Percentiles rank a stretch among this genome's conserved stretches.
Evolutionary conservation across 2,329 filamentous ascomycete genomes (phyloP).

Genomic region (Zymoseptoria ardabiliae): DNA sequence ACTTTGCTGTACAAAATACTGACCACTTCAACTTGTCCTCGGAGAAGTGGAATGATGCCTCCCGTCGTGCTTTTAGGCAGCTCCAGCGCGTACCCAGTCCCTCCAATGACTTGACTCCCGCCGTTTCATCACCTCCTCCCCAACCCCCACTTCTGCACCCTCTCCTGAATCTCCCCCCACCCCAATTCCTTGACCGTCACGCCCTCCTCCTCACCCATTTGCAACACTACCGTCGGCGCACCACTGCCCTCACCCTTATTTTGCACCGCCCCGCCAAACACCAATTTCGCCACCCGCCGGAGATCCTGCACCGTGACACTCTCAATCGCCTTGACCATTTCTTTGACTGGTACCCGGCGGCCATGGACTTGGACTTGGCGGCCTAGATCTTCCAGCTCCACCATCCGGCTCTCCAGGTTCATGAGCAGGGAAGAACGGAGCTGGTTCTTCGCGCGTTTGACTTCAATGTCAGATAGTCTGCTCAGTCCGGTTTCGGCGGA

Average conservation of each 20-base stretch:
- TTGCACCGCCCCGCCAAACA: constrained; percentile 68
- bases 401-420: constrained; percentile 96
- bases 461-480: constrained; percentile 66
- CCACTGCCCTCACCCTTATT: constrained; percentile 76
- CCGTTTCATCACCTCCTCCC: constrained; percentile 59
- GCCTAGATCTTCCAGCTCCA: constrained; percentile 92
- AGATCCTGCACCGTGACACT: constrained; percentile 72
- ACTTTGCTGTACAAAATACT: no score
- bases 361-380: constrained; percentile 96
- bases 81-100: no score
- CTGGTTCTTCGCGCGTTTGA: constrained; percentile 93
- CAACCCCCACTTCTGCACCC: constrained; percentile 76
- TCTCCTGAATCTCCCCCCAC: constrained; percentile 86
- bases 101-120: no score
- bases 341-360: constrained; percentile 78
- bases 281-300: constrained; percentile 67
- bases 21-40: no score
- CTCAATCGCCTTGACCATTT: constrained; percentile 89
- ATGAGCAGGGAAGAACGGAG: constrained; percentile 82
- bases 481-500: constrained; percentile 68
- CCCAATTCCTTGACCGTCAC: constrained; percentile 59
- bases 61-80: no score
- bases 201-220: constrained; percentile 75
- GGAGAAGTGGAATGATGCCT: no score
- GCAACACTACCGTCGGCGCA: constrained; percentile 85